Base-by-base conservation (phyloP, 2,329 filamentous ascomycete species). In the Blastomyces gilchristii region DNA sequence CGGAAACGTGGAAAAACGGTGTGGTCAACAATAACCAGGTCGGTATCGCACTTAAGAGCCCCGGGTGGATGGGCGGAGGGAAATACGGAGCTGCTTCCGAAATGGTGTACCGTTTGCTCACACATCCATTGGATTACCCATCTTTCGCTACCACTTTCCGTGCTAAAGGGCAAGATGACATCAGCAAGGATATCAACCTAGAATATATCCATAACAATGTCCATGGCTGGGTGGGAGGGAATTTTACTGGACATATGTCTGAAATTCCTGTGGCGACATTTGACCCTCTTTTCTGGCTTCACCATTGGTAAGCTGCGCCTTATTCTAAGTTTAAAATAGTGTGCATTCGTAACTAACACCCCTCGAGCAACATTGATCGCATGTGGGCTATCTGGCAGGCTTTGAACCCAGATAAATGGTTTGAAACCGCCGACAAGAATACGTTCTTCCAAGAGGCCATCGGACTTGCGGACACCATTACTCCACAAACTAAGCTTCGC, bases 261-360 rank as follows among this genome's bases (percentile, higher is more conserved):
- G 87, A 84, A 72, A 84, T 86, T 41, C 84, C 86, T n/a, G 87
- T 88, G 65, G 88, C 89, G 0, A 83, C 87, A 0, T 94, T 91
- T 71, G 90, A 95, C 71, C 90, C 90, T 0, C 47, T 61, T 31
- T 61, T 61, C 45, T 61, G 59, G 59, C 59, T 61, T 52, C 59
- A 61, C 37, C 59, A 61, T 39, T 61, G 59, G 59, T 61, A 61
- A 53, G 59, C 5, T 7, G 5, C 4, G 0, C 18, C 49, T 18
- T 54, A 16, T 28, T 43, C 31, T 31, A 3, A 25, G 5, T 37
- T 8, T n/a, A 2, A 41, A 18, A 54, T 22, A 18, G 12, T 16
- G 16, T 6, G 28, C 12, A 22, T 18, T 41, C n/a, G 14, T 49
- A 25, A 49, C 59, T 61, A 31, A 61, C 47, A 53, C 6, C 2